Evolutionary conservation across 2,329 filamentous ascomycete genomes (phyloP).

Genomic region (Colletotrichum sp.): DNA sequence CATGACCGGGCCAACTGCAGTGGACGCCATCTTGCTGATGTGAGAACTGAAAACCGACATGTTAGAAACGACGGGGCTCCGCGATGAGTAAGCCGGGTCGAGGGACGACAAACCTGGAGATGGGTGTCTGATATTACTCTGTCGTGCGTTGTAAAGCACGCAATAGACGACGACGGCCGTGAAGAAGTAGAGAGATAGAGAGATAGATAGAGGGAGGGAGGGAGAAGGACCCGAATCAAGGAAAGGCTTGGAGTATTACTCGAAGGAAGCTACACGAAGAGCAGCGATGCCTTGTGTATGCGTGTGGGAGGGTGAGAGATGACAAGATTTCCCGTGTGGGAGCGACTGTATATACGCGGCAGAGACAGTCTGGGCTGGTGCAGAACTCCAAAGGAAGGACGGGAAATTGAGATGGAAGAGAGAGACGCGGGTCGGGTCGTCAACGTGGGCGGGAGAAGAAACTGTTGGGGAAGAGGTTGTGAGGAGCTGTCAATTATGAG

Average conservation of each 20-base stretch:
- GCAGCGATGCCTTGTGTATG: not conserved
- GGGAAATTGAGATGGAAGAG: not conserved
- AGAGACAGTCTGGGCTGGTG: not conserved
- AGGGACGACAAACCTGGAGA: not conserved
- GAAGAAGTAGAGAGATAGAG: not conserved
- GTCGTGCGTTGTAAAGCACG: not conserved
- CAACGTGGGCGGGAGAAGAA: not conserved
- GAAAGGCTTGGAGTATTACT: not conserved
- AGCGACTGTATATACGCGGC: not conserved
- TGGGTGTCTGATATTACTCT: not conserved
- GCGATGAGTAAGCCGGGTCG: not conserved
- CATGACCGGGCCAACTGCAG: constrained; percentile 14
- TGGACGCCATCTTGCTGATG: constrained; percentile 21
- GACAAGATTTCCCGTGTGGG: not conserved
- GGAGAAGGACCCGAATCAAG: not conserved
- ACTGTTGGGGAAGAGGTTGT: not conserved
- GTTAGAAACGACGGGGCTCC: not conserved
- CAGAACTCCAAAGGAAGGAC: not conserved
- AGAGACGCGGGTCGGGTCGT: not conserved
- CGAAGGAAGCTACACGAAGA: not conserved
- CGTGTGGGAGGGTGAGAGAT: not conserved
- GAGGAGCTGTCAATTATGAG: constrained; percentile 3
- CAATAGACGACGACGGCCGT: not conserved
- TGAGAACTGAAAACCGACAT: constrained; percentile 18
- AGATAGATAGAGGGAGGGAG: not conserved